These are phyloP conservation scores for Linderina pennispora DNA, from an alignment of 192 early-diverging fungal species.

Conservation along the genomic window DNA sequence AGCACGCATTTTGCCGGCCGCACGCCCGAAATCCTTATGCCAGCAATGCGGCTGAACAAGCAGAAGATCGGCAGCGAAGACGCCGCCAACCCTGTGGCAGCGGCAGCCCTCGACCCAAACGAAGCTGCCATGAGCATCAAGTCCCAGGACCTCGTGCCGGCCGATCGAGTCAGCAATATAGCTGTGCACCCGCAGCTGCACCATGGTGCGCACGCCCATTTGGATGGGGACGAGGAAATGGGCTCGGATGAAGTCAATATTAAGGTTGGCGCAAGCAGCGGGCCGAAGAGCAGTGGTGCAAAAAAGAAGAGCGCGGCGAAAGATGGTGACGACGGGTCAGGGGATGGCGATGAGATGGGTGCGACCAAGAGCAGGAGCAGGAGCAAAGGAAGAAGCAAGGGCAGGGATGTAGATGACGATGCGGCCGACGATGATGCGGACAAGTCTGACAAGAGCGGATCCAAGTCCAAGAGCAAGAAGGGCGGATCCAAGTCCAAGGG, in stretches of 20 bases:
- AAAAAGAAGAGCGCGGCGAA: background rate
- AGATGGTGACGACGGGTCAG: conserved; percentile 6
- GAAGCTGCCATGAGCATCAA: conserved; percentile 41
- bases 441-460: conserved; percentile 1
- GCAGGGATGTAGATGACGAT: too few relatives aligned
- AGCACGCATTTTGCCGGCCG: too few relatives aligned
- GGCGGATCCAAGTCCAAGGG: background rate
- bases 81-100: conserved; percentile 39
- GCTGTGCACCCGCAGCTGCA: conserved; percentile 4
- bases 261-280: background rate
- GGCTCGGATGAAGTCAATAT: conserved; percentile 7
- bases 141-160: conserved; percentile 31
- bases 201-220: conserved; percentile 14
- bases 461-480: conserved; percentile 4
- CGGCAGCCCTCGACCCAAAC: conserved; percentile 40
- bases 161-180: conserved; percentile 29
- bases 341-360: background rate
- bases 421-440: conserved; percentile 1
- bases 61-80: conserved; percentile 23
- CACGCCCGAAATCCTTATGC: too few relatives aligned
- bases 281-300: background rate
- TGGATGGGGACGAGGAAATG: conserved; percentile 2
- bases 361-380: background rate
- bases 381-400: too few relatives aligned
- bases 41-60: conserved; percentile 3